These are phyloP conservation scores for Ogataea haglerorum DNA, from an alignment of 805 yeast species.

Conservation along the genomic window DNA sequence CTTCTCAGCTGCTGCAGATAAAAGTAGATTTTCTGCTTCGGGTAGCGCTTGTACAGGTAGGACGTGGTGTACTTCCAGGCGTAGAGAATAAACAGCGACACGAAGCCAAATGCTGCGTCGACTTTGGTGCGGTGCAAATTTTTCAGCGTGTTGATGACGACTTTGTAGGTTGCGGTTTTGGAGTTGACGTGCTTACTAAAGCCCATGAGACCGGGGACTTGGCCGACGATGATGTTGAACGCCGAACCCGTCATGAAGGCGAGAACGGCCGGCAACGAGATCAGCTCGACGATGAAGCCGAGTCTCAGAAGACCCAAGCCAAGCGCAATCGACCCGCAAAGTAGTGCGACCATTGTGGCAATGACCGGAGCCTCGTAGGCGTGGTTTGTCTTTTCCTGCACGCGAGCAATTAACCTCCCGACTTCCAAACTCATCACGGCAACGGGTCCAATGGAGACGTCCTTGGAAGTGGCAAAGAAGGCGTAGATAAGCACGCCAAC, in stretches of 20 bases:
- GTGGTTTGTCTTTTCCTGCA: slow-evolving; percentile 42
- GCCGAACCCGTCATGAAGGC: slow-evolving; percentile 98
- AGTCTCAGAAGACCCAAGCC: slow-evolving; percentile 80
- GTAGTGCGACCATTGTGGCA: slow-evolving; percentile 74
- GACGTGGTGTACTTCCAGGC: slow-evolving; percentile 65
- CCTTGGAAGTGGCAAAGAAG: slow-evolving; percentile 91
- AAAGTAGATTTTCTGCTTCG: slow-evolving; percentile 58
- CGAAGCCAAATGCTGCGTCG: slow-evolving; percentile 89
- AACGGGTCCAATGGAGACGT: slow-evolving; percentile 94
- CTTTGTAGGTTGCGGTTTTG: slow-evolving; percentile 64
- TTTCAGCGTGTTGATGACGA: slow-evolving; percentile 68
- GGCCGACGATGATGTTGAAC: slow-evolving; percentile 75
- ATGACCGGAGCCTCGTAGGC: slow-evolving; percentile 59
- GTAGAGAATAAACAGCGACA: slow-evolving; percentile 68
- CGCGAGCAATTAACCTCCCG: slow-evolving; percentile 68
- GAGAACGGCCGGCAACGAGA: slow-evolving; percentile 86
- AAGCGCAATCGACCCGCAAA: slow-evolving; percentile 82
- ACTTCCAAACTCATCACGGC: slow-evolving; percentile 93
- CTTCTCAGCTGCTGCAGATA: slow-evolving; percentile 74
- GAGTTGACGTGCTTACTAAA: slow-evolving; percentile 64
- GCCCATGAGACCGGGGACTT: slow-evolving; percentile 85
- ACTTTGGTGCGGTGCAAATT: slow-evolving; percentile 62
- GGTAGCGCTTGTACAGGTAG: slow-evolving; percentile 59
- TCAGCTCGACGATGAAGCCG: slow-evolving; percentile 85
- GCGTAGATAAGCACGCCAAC: slow-evolving; percentile 88